phyloP scores from a whole-genome alignment of 1,139 yeast species.

The Casaregolazyma suthepensis region DNA sequence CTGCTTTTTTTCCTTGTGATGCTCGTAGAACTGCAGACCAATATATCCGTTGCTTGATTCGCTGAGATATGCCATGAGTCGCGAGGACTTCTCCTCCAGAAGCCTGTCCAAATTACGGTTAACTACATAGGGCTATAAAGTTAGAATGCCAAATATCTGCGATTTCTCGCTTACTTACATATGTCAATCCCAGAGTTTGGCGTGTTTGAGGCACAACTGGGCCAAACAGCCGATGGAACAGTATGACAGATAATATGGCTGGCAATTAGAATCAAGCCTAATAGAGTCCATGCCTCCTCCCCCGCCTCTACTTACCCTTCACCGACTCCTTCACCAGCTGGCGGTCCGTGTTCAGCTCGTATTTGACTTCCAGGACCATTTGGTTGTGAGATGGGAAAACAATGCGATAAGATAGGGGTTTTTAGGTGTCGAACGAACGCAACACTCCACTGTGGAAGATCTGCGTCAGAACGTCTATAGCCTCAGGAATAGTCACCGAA shows the following conservation, averaged over 20 bases:
- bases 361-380: conserved; percentile 29
- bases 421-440: background rate
- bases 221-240: conserved; percentile 68
- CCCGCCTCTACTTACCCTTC: conserved; percentile 25
- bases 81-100: conserved; percentile 27
- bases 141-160: conserved; percentile 6
- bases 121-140: conserved; percentile 26
- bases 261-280: background rate
- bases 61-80: conserved; percentile 23
- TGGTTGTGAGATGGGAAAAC: background rate
- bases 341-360: conserved; percentile 34
- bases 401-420: background rate
- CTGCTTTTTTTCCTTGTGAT: conserved; percentile 27
- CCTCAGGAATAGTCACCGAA: conserved; percentile 2
- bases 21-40: conserved; percentile 29
- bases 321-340: conserved; percentile 33
- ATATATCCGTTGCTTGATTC: conserved; percentile 19
- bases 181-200: conserved; percentile 39
- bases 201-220: conserved; percentile 50
- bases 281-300: background rate
- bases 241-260: conserved; percentile 61
- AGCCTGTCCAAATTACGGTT: conserved; percentile 26
- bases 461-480: conserved; percentile 6
- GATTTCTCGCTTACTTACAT: conserved; percentile 22
- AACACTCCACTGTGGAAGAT: conserved; percentile 5